Percentiles rank a stretch among this genome's conserved stretches.
These are phyloP conservation scores for Cadophora gregata DNA, from an alignment of 2,329 filamentous ascomycete genomes.

Conservation along the genomic window DNA sequence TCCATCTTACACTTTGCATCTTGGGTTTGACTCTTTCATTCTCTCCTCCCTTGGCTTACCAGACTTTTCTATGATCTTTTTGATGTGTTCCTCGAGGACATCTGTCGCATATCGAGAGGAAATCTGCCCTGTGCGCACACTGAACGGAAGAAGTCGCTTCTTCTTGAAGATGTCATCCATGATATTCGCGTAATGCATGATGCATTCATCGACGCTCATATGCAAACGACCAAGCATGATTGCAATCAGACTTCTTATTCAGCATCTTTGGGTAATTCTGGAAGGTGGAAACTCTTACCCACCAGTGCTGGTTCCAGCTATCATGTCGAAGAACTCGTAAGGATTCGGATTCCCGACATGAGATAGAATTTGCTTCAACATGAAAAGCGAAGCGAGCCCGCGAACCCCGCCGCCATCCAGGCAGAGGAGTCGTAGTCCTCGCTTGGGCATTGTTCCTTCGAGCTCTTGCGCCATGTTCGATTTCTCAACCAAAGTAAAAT, in stretches of 20 bases:
- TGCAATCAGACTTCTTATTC: not conserved
- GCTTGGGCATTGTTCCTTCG: not conserved
- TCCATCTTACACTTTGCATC: not conserved
- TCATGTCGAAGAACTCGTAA: not conserved
- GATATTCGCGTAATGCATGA: not conserved
- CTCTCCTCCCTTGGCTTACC: not conserved
- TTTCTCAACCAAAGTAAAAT: too few species aligned
- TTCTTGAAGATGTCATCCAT: not conserved
- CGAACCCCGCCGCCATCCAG: not conserved
- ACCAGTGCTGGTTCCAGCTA: not conserved
- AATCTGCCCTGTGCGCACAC: not conserved
- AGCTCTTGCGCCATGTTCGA: not conserved
- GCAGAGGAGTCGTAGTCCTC: not conserved
- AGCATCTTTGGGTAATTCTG: not conserved
- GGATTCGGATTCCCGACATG: not conserved
- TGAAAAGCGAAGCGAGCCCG: not conserved
- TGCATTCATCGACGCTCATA: not conserved
- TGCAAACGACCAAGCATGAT: not conserved
- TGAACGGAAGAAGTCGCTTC: not conserved
- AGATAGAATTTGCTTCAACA: not conserved
- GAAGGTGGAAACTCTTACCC: not conserved
- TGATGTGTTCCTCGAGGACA: not conserved
- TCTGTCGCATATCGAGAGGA: not conserved
- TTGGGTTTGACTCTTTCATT: not conserved
- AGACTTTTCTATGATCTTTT: not conserved